These are phyloP conservation scores for Wickerhamiella kazuoi DNA, from an alignment of 805 yeast genomes.

Conservation along the genomic window DNA sequence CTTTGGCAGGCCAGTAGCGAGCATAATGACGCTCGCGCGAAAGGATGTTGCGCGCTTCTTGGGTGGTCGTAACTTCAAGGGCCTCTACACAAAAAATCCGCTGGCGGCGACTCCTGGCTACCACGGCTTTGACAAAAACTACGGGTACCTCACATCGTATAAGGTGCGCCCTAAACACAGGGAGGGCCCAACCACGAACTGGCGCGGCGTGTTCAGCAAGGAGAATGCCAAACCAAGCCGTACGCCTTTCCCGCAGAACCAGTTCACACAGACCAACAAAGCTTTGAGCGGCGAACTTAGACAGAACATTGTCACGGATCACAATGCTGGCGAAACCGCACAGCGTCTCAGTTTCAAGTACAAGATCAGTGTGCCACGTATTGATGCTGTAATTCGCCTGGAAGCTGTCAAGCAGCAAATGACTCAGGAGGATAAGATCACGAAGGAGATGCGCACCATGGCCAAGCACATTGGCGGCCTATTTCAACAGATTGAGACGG, in stretches of 20 bases:
- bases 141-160: constrained; percentile 15
- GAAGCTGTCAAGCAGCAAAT: constrained; percentile 45
- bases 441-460: constrained; percentile 41
- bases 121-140: constrained; percentile 51
- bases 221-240: constrained; percentile 9
- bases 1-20: too few relatives aligned
- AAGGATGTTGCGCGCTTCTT: constrained; percentile 43
- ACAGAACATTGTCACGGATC: constrained; percentile 38
- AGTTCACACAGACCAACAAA: constrained; percentile 47
- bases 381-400: constrained; percentile 72
- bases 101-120: constrained; percentile 31
- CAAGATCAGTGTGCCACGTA: constrained; percentile 67
- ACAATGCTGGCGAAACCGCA: constrained; percentile 35
- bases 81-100: constrained; percentile 62
- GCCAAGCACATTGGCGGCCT: constrained; percentile 48
- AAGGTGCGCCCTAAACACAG: constrained; percentile 18
- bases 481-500: constrained; percentile 42
- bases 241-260: constrained; percentile 72
- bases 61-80: constrained; percentile 71
- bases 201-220: constrained; percentile 16
- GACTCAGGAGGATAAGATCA: constrained; percentile 34
- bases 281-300: constrained; percentile 43
- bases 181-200: constrained; percentile 12
- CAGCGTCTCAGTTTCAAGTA: constrained; percentile 64
- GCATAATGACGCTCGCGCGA: constrained; percentile 15